phyloP scores from a whole-genome alignment of 768 basidiomycete genomes.

The Suillus spraguei region DNA sequence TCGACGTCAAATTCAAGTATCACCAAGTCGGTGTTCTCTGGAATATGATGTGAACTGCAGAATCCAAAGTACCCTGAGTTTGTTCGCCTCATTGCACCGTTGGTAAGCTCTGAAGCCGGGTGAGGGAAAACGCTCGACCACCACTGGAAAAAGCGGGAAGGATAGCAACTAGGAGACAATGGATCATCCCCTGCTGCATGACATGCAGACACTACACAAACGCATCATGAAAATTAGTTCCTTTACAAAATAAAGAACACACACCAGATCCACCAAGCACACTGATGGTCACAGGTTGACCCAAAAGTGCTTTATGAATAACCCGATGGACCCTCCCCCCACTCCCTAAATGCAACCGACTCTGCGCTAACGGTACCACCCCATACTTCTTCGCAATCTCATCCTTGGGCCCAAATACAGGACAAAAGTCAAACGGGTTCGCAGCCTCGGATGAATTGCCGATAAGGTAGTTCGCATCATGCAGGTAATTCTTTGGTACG shows the following conservation, averaged over 20 bases:
- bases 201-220: constrained; percentile 80
- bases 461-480: constrained; percentile 41
- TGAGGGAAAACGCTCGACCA: constrained; percentile 98
- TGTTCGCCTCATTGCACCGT: constrained; percentile 92
- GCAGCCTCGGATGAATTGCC: constrained; percentile 36
- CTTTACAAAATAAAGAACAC: constrained; percentile 24
- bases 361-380: constrained; percentile 69
- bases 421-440: constrained; percentile 92
- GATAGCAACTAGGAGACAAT: constrained; percentile 83
- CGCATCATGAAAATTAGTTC: background rate
- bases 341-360: constrained; percentile 76
- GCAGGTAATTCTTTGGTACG: constrained; percentile 82
- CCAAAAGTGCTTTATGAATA: constrained; percentile 80
- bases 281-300: constrained; percentile 87
- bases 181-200: constrained; percentile 94
- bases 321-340: constrained; percentile 82
- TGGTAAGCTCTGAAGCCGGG: constrained; percentile 96
- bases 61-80: constrained; percentile 95
- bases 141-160: constrained; percentile 95
- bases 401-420: constrained; percentile 83
- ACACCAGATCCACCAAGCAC: constrained; percentile 87
- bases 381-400: constrained; percentile 80
- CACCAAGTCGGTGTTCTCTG: constrained; percentile 91
- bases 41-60: constrained; percentile 91
- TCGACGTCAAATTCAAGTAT: constrained; percentile 95